Conservation (phyloP, 352 stramenopile genomes). For the Phytophthora citrophthora region DNA sequence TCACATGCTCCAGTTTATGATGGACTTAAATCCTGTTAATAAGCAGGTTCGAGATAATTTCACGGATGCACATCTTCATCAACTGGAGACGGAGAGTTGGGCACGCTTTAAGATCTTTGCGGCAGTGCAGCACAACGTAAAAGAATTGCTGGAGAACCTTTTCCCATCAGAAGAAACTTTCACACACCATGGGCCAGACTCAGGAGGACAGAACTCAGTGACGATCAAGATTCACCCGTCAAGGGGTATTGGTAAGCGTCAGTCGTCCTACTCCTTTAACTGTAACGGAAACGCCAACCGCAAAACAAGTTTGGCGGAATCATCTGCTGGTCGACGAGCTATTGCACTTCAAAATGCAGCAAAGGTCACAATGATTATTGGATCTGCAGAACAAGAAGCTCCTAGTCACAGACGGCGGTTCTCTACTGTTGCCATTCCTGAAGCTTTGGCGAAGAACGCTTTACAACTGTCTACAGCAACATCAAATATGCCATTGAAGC, state of each 20-base stretch:
- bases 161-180: constrained; percentile 23
- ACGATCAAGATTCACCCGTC: constrained; percentile 10
- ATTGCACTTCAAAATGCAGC: no score
- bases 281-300: no score
- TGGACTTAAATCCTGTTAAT: constrained; percentile 66
- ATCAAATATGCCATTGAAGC: constrained; percentile 23
- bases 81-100: constrained; percentile 67
- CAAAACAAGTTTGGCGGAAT: no score
- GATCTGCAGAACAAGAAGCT: constrained; percentile 1
- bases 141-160: constrained; percentile 46
- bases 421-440: neutral
- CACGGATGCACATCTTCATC: constrained; percentile 32
- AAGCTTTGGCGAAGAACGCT: no score
- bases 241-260: constrained; percentile 1
- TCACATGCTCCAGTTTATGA: constrained; percentile 52
- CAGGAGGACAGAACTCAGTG: no score
- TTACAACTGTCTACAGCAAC: neutral
- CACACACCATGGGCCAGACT: constrained; percentile 6
- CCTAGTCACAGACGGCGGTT: constrained; percentile 5
- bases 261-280: constrained; percentile 12
- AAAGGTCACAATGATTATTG: constrained; percentile 13
- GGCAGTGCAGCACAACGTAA: constrained; percentile 40
- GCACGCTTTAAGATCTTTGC: constrained; percentile 48
- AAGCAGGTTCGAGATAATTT: constrained; percentile 51
- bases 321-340: no score